Conservation (phyloP, 2,329 filamentous ascomycete species). For the Metarhizium guizhouense region DNA sequence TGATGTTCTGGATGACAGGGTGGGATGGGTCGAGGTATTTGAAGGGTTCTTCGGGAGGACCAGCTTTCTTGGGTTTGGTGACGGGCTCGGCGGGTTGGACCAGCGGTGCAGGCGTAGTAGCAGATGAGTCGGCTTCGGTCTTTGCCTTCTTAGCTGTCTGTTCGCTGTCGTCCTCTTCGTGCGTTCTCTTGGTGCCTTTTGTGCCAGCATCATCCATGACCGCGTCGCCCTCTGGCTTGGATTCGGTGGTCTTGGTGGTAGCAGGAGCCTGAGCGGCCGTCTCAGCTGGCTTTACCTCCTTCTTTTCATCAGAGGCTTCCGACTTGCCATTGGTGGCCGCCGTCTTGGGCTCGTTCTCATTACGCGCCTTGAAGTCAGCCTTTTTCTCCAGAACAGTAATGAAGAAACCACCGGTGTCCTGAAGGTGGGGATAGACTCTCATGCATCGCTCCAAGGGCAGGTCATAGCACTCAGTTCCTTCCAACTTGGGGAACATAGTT, state of each 20-base stretch:
- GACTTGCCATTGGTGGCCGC: slow-evolving; percentile 12
- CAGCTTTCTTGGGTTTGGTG: slow-evolving; percentile 33
- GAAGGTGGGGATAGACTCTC: slow-evolving; percentile 87
- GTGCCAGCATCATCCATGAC: slow-evolving; percentile 19
- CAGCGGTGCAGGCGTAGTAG: slow-evolving; percentile 9
- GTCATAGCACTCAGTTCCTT: slow-evolving; percentile 42
- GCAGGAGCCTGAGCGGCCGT: slow-evolving; percentile 15
- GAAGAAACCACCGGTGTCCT: slow-evolving; percentile 97
- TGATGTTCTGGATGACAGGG: slow-evolving; percentile 67
- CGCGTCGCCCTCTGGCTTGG: slow-evolving; percentile 21
- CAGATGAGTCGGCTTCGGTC: slow-evolving; percentile 21
- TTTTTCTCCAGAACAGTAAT: slow-evolving; percentile 92
- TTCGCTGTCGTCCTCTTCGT: slow-evolving; percentile 25
- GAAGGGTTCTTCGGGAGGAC: slow-evolving; percentile 79
- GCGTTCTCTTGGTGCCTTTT: slow-evolving; percentile 24
- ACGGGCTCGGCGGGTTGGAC: slow-evolving; percentile 12
- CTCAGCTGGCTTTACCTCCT: slow-evolving; percentile 13
- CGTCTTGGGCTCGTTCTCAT: slow-evolving; percentile 49
- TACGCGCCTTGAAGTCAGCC: slow-evolving; percentile 70
- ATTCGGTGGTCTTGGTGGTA: slow-evolving; percentile 18
- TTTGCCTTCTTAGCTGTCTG: slow-evolving; percentile 41
- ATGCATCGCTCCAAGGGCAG: slow-evolving; percentile 85
- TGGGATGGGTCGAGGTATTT: slow-evolving; percentile 76
- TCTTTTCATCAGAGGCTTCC: slow-evolving; percentile 16
- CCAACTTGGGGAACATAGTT: slow-evolving; percentile 71